Percentiles rank a stretch among this genome's conserved stretches.
Evolutionary conservation across 805 yeast genomes (phyloP).

Genomic region (Pichia gijzeniarum): DNA sequence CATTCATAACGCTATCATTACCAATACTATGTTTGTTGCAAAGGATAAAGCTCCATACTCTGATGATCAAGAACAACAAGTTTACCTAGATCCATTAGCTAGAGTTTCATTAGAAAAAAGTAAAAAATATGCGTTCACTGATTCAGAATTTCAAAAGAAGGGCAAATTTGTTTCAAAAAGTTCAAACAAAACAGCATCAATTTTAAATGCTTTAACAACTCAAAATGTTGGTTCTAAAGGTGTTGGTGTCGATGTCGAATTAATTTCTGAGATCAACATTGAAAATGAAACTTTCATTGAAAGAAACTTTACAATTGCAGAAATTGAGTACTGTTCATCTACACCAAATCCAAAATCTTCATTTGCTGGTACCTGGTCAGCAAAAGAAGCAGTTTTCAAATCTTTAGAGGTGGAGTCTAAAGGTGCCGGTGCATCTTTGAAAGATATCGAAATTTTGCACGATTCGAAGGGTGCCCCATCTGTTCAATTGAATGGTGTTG

Average conservation of each 20-base stretch:
- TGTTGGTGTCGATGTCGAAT: conserved; percentile 97
- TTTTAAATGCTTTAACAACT: conserved; percentile 51
- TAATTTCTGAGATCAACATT: conserved; percentile 70
- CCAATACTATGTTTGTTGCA: conserved; percentile 85
- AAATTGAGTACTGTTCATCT: conserved; percentile 67
- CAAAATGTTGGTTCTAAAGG: conserved; percentile 41
- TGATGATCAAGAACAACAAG: conserved; percentile 80
- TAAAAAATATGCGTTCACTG: conserved; percentile 39
- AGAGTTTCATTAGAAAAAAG: conserved; percentile 45
- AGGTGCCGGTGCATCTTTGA: conserved; percentile 94
- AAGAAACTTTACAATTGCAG: conserved; percentile 82
- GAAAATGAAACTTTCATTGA: conserved; percentile 88
- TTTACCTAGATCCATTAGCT: conserved; percentile 94
- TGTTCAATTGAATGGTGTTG: conserved; percentile 72
- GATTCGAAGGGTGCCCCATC: conserved; percentile 73
- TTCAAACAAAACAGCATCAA: conserved; percentile 55
- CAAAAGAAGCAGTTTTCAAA: conserved; percentile 98
- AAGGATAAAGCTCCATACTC: conserved; percentile 91
- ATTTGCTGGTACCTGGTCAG: conserved; percentile 97
- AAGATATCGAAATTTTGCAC: conserved; percentile 82
- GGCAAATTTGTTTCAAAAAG: conserved; percentile 38
- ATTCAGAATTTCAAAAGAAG: conserved; percentile 44
- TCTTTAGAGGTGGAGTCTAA: conserved; percentile 80
- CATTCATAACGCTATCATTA: conserved; percentile 91
- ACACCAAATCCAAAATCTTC: conserved; percentile 83